Conservation (phyloP, 108 stramenopile species). For the Nannochloropsis gaditana region DNA sequence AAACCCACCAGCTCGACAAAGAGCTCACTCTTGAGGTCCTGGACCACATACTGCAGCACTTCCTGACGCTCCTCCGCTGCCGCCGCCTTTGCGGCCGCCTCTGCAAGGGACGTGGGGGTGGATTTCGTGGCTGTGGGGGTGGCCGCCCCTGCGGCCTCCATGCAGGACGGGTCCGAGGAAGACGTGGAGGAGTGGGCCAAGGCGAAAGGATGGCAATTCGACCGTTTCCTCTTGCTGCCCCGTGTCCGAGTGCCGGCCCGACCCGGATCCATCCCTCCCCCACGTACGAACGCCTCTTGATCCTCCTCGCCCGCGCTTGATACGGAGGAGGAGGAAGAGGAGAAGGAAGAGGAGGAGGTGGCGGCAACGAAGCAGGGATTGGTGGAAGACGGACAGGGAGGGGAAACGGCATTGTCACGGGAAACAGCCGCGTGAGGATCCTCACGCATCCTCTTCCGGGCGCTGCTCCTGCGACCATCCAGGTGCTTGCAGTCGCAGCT, state of each 20-base stretch:
- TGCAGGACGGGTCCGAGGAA: not conserved
- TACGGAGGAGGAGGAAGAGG: not conserved
- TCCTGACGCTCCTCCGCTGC: slow-evolving; percentile 8
- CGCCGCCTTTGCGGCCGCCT: not conserved
- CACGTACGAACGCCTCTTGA: no score
- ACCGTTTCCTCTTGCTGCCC: not conserved
- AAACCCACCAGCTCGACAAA: not conserved
- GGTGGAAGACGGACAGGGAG: not conserved
- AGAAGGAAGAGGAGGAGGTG: not conserved
- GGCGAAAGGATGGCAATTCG: not conserved
- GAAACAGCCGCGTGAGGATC: no score
- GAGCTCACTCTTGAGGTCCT: not conserved
- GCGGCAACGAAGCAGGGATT: not conserved
- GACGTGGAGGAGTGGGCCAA: not conserved
- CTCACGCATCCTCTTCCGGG: not conserved
- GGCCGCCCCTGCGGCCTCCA: not conserved
- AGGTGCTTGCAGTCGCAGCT: not conserved
- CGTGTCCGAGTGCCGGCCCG: not conserved
- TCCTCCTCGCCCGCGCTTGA: not conserved
- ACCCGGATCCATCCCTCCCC: no score
- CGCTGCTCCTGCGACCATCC: not conserved
- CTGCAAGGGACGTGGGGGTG: not conserved
- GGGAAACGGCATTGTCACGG: no score
- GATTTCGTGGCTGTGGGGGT: slow-evolving; percentile 3
- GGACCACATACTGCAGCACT: not conserved